These are phyloP conservation scores for Phymatotrichopsis omnivora DNA, from an alignment of 2,329 filamentous ascomycete genomes.

Conservation along the genomic window DNA sequence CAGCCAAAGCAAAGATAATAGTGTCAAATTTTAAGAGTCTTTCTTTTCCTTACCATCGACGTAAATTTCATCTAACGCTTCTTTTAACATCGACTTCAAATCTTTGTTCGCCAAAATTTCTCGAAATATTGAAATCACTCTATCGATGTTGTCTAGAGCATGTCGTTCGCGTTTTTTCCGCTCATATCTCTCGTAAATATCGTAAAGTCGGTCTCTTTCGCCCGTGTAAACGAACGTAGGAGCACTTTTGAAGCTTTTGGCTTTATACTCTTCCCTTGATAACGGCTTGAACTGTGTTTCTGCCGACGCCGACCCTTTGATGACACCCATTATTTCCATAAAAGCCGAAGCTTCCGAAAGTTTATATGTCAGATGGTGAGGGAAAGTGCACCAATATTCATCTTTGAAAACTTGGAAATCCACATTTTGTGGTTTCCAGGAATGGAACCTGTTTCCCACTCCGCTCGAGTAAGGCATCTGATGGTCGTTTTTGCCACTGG, in stretches of 20 bases:
- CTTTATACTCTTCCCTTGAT: conserved; percentile 4
- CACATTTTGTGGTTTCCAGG: conserved; percentile 18
- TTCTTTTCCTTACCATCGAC: conserved; percentile 25
- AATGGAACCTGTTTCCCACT: too few relatives aligned
- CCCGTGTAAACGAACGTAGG: conserved; percentile 16
- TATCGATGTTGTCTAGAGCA: conserved; percentile 24
- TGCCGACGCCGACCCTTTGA: conserved; percentile 31
- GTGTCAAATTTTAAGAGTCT: conserved; percentile 23
- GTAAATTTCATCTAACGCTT: conserved; percentile 30
- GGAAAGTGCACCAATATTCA: conserved; percentile 32
- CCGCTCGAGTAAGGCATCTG: too few relatives aligned
- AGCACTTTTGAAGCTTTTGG: conserved; percentile 5
- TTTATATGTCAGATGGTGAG: conserved; percentile 16
- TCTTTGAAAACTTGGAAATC: conserved; percentile 32
- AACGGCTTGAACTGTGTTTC: conserved; percentile 25
- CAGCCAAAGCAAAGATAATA: conserved; percentile 9
- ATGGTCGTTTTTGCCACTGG: not conserved
- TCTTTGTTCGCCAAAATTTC: conserved; percentile 16
- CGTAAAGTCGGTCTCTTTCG: conserved; percentile 28
- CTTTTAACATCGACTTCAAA: conserved; percentile 12
- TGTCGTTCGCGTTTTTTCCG: conserved; percentile 11
- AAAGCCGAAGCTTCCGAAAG: conserved; percentile 31
- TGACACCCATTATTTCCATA: conserved; percentile 34
- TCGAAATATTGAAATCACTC: conserved; percentile 29
- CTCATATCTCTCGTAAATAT: conserved; percentile 32